phyloP scores from a whole-genome alignment of 1,284 basidiomycete genomes.

The Fomes fomentarius region DNA sequence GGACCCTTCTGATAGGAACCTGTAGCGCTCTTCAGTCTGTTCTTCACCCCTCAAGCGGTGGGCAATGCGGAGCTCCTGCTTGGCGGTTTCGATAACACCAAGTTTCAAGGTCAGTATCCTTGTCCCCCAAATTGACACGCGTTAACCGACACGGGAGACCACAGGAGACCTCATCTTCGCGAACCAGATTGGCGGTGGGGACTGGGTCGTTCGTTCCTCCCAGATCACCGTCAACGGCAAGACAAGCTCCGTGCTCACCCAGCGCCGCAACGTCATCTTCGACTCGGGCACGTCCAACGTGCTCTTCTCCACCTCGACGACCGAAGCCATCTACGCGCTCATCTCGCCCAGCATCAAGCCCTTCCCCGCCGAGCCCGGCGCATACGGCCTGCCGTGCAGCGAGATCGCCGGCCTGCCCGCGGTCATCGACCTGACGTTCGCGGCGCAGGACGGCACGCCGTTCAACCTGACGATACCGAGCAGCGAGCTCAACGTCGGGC shows the following conservation, averaged over 20 bases:
- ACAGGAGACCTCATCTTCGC: constrained; percentile 49
- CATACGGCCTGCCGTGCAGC: constrained; percentile 56
- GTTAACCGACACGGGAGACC: neutral
- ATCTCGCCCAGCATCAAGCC: constrained; percentile 60
- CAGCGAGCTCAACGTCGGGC: constrained; percentile 57
- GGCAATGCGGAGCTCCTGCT: constrained; percentile 57
- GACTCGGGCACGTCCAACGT: constrained; percentile 61
- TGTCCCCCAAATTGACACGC: neutral
- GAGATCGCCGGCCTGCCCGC: constrained; percentile 49
- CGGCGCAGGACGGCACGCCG: constrained; percentile 44
- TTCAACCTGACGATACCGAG: constrained; percentile 61
- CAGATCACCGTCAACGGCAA: constrained; percentile 54
- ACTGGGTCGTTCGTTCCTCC: constrained; percentile 53
- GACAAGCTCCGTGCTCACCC: constrained; percentile 45
- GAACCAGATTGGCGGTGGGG: constrained; percentile 36
- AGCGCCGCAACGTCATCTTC: constrained; percentile 50
- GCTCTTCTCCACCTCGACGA: constrained; percentile 48
- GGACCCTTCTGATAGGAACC: neutral
- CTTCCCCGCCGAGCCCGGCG: constrained; percentile 51
- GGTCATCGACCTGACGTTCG: constrained; percentile 53
- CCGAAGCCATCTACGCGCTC: constrained; percentile 58
- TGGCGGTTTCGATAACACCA: constrained; percentile 54
- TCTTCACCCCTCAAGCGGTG: constrained; percentile 49
- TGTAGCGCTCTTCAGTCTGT: constrained; percentile 56
- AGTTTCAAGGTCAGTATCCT: constrained; percentile 44